Conservation (phyloP, 495 filamentous ascomycete species). For the Hypoxylon fragiforme region DNA sequence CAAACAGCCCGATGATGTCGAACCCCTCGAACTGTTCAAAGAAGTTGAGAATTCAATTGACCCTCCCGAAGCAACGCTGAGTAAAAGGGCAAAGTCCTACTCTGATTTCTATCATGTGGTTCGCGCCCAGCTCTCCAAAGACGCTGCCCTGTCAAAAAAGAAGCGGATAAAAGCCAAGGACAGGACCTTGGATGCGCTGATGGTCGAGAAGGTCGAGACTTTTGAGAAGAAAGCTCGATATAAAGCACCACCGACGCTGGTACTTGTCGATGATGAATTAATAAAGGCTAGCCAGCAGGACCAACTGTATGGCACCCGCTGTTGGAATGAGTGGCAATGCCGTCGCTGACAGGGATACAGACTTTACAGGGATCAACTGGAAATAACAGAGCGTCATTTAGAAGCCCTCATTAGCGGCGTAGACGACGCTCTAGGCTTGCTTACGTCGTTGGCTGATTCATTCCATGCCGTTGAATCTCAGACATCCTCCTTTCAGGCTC, state of each 20-base stretch:
- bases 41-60: slow-evolving; percentile 52
- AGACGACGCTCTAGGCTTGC: slow-evolving; percentile 68
- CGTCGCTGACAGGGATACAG: slow-evolving; percentile 48
- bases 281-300: slow-evolving; percentile 81
- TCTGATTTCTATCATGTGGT: slow-evolving; percentile 71
- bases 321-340: slow-evolving; percentile 5
- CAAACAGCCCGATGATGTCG: slow-evolving; percentile 42
- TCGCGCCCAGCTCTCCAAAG: slow-evolving; percentile 56
- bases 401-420: slow-evolving; percentile 78
- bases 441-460: slow-evolving; percentile 75
- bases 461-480: slow-evolving; percentile 87
- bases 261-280: slow-evolving; percentile 64
- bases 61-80: slow-evolving; percentile 64
- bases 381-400: slow-evolving; percentile 76
- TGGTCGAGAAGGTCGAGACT: slow-evolving; percentile 35
- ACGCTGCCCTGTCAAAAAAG: slow-evolving; percentile 44
- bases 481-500: slow-evolving; percentile 85
- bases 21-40: slow-evolving; percentile 53
- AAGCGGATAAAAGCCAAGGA: slow-evolving; percentile 41
- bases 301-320: slow-evolving; percentile 65
- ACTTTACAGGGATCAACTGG: slow-evolving; percentile 77
- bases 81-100: slow-evolving; percentile 72
- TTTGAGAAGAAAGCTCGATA: slow-evolving; percentile 61
- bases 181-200: slow-evolving; percentile 50
- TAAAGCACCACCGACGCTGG: slow-evolving; percentile 43